Percentiles rank a stretch among this genome's conserved stretches.
These are phyloP conservation scores for Umbelopsis sp. DNA, from an alignment of 192 early-diverging fungal genomes.

Conservation along the genomic window DNA sequence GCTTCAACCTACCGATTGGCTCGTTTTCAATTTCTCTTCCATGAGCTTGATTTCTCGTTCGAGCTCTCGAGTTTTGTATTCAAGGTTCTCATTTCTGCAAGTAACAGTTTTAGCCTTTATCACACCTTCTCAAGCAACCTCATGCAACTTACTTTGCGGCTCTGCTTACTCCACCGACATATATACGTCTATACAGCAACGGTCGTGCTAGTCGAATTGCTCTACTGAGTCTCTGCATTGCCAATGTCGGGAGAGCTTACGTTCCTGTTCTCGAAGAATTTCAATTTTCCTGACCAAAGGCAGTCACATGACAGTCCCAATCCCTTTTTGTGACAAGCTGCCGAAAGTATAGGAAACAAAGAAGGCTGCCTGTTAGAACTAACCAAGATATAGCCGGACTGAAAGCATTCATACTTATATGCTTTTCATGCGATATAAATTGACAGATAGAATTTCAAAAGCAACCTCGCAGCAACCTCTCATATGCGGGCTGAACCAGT, in stretches of 20 bases:
- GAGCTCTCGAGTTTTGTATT: constrained; percentile 1
- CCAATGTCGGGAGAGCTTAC: not conserved
- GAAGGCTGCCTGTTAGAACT: no score
- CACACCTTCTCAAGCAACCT: not conserved
- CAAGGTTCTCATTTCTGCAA: not conserved
- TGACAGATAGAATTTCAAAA: no score
- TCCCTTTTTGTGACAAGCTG: no score
- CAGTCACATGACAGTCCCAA: no score
- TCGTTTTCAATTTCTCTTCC: not conserved
- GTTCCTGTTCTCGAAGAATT: not conserved
- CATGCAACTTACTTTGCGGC: not conserved
- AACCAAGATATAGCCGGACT: no score
- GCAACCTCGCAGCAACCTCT: no score
- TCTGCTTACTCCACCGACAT: not conserved
- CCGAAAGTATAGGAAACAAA: no score
- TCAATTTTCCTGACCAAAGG: no score
- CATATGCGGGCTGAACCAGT: no score
- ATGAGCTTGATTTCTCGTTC: not conserved
- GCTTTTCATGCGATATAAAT: no score
- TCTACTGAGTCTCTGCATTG: constrained; percentile 4
- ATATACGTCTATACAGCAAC: not conserved
- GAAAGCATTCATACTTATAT: no score
- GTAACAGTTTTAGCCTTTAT: not conserved
- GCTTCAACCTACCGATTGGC: not conserved
- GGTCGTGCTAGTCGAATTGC: not conserved